phyloP scores from a whole-genome alignment of 140 eudicot genomes.

The Senecio squalidus region DNA sequence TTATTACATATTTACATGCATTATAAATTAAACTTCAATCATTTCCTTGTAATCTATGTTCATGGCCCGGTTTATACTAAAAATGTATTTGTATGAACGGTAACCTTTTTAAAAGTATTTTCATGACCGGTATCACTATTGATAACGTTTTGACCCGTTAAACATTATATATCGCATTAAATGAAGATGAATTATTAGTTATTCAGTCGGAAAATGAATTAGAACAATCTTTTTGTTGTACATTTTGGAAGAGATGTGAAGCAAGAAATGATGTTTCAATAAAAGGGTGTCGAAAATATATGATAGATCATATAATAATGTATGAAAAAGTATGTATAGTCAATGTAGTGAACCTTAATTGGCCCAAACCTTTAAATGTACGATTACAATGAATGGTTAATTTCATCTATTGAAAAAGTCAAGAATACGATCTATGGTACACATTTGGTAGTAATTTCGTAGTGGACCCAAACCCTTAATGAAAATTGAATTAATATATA shows the following conservation, averaged over 20 bases:
- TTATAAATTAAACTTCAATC: too few relatives aligned
- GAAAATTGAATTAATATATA: not conserved
- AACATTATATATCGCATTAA: too few relatives aligned
- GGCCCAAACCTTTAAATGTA: conserved; percentile 29
- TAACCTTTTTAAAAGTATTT: too few relatives aligned
- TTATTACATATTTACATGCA: too few relatives aligned
- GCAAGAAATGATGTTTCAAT: conserved; percentile 23
- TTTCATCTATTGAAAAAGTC: conserved; percentile 27
- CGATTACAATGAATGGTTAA: conserved; percentile 15
- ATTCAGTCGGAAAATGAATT: too few relatives aligned
- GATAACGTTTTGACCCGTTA: too few relatives aligned
- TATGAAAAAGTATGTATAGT: conserved; percentile 23
- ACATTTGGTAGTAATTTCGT: conserved; percentile 11
- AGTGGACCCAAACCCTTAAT: conserved; percentile 11
- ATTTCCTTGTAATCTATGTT: too few relatives aligned
- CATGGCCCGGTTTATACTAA: too few relatives aligned
- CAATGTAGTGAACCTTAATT: conserved; percentile 25
- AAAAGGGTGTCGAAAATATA: conserved; percentile 12
- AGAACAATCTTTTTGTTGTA: not conserved
- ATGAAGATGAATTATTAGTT: too few relatives aligned
- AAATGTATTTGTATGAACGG: too few relatives aligned
- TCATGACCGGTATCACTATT: too few relatives aligned
- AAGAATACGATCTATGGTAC: conserved; percentile 29
- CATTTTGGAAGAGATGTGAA: not conserved
- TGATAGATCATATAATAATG: not conserved